Evolutionary conservation across 2,329 filamentous ascomycete species (phyloP).

Genomic region (Cyphellophora attinorum): DNA sequence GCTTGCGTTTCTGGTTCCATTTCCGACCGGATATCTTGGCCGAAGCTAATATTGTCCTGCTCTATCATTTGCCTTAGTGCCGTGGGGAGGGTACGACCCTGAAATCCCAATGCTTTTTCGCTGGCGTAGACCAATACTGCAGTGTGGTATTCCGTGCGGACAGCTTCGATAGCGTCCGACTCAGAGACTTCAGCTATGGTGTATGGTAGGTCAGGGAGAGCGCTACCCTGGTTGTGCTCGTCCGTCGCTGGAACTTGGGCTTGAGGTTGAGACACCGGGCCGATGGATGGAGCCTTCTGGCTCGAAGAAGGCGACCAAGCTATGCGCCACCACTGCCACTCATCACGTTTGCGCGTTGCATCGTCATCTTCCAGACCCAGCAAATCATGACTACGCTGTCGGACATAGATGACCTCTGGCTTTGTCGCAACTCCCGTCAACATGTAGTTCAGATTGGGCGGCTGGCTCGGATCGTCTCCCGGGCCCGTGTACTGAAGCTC

Average conservation of each 20-base stretch:
- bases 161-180: constrained; percentile 45
- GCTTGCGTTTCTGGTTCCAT: constrained; percentile 7
- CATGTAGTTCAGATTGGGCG: constrained; percentile 39
- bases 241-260: too few species aligned
- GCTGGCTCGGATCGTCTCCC: constrained; percentile 28
- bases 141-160: constrained; percentile 40
- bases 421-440: constrained; percentile 50
- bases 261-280: constrained; percentile 11
- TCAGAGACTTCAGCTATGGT: constrained; percentile 35
- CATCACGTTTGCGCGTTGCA: constrained; percentile 18
- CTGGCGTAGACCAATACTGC: constrained; percentile 53
- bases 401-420: constrained; percentile 47
- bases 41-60: constrained; percentile 36
- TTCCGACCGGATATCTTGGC: constrained; percentile 16
- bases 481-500: constrained; percentile 38
- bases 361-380: constrained; percentile 24
- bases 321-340: constrained; percentile 48
- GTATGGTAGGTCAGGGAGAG: constrained; percentile 19
- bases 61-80: constrained; percentile 36
- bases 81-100: constrained; percentile 19
- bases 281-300: constrained; percentile 6
- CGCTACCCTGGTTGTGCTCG: constrained; percentile 1
- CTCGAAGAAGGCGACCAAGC: constrained; percentile 10
- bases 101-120: constrained; percentile 32
- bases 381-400: constrained; percentile 27